These are phyloP conservation scores for Parastagonospora nodorum DNA, from an alignment of 2,329 filamentous ascomycete species.

Conservation along the genomic window DNA sequence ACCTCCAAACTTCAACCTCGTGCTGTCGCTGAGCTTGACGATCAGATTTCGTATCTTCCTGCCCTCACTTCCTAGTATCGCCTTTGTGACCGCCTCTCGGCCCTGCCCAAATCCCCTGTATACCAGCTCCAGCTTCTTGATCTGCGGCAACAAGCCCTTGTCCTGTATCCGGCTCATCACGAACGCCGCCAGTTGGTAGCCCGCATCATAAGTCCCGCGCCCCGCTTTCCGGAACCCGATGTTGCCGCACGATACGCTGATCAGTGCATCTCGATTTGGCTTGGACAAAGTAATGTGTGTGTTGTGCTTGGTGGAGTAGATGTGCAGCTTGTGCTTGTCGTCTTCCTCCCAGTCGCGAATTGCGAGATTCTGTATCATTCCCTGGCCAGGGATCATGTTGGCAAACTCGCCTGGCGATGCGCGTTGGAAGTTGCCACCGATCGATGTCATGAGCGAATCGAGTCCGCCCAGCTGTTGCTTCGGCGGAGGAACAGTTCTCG, in stretches of 20 bases:
- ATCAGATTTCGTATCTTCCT: slow-evolving; percentile 75
- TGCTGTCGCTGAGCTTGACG: slow-evolving; percentile 79
- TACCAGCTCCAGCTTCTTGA: slow-evolving; percentile 77
- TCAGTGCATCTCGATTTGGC: slow-evolving; percentile 77
- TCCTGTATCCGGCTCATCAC: slow-evolving; percentile 85
- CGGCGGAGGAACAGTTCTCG: not conserved
- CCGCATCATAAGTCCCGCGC: slow-evolving; percentile 85
- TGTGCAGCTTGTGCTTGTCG: slow-evolving; percentile 82
- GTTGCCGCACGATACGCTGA: slow-evolving; percentile 82
- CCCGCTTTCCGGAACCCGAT: slow-evolving; percentile 87
- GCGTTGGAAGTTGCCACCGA: slow-evolving; percentile 21
- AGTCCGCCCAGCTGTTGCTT: slow-evolving; percentile 14
- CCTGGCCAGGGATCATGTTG: slow-evolving; percentile 25
- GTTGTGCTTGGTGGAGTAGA: slow-evolving; percentile 91
- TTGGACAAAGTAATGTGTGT: slow-evolving; percentile 89
- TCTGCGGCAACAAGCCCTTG: slow-evolving; percentile 75
- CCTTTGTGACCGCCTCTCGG: slow-evolving; percentile 87
- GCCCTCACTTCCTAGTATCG: slow-evolving; percentile 84
- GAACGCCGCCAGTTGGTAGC: slow-evolving; percentile 85
- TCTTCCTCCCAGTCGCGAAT: slow-evolving; percentile 38
- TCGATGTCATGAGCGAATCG: slow-evolving; percentile 19
- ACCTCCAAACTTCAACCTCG: slow-evolving; percentile 93
- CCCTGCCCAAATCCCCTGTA: slow-evolving; percentile 85
- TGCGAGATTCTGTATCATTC: slow-evolving; percentile 18
- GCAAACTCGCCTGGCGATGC: slow-evolving; percentile 15